Conservation (phyloP, 2,329 filamentous ascomycete species). For the Colletotrichum abscissum region DNA sequence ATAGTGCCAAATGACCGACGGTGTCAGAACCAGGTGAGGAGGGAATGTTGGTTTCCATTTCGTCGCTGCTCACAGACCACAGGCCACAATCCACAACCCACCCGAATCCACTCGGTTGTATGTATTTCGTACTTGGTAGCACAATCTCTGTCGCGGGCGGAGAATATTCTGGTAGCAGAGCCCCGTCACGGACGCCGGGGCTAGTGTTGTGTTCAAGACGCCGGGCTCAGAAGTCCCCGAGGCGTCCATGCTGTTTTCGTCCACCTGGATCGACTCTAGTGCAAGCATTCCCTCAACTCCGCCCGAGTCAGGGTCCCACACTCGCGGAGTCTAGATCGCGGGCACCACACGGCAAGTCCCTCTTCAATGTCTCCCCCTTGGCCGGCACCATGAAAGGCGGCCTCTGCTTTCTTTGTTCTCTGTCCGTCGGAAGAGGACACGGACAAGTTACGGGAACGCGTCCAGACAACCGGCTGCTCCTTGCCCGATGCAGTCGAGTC, state of each 20-base stretch:
- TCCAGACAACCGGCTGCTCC: conserved; percentile 14
- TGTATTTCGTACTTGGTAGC: conserved; percentile 20
- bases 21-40: background rate
- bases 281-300: conserved; percentile 31
- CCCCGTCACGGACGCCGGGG: conserved; percentile 27
- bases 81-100: conserved; percentile 13
- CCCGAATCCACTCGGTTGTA: conserved; percentile 18
- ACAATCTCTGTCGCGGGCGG: conserved; percentile 35
- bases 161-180: conserved; percentile 36
- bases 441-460: background rate
- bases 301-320: conserved; percentile 35
- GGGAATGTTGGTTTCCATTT: background rate
- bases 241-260: conserved; percentile 34
- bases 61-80: background rate
- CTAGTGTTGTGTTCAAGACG: conserved; percentile 31
- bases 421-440: conserved; percentile 19
- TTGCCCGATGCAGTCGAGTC: background rate
- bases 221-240: conserved; percentile 34
- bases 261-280: conserved; percentile 26
- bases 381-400: conserved; percentile 3
- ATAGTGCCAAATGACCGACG: background rate
- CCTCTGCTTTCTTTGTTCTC: conserved; percentile 27
- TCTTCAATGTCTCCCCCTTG: conserved; percentile 12
- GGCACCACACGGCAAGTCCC: conserved; percentile 32
- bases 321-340: conserved; percentile 33